phyloP scores from a whole-genome alignment of 352 stramenopile genomes.

The Pythium monospermum region DNA sequence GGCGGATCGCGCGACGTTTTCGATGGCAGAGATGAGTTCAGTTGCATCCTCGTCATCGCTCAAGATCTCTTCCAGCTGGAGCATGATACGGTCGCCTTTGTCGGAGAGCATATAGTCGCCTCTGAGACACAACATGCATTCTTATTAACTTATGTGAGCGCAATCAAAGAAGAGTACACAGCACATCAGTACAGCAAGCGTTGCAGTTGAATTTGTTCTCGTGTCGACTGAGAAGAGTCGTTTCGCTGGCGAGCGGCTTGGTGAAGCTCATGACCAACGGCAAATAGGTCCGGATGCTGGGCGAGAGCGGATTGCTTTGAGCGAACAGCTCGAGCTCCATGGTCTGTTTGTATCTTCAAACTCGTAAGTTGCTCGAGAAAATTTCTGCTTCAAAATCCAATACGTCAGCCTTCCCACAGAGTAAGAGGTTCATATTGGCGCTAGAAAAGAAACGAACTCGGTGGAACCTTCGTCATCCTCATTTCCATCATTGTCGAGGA shows the following conservation, averaged over 20 bases:
- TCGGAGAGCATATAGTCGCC: conserved; percentile 46
- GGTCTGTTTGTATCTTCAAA: too few relatives aligned
- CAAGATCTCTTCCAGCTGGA: conserved; percentile 38
- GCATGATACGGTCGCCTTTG: conserved; percentile 39
- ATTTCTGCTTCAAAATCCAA: too few relatives aligned
- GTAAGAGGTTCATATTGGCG: not conserved
- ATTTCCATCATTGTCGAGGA: conserved; percentile 10
- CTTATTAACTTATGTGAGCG: not conserved
- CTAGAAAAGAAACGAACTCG: not conserved
- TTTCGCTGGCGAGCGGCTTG: not conserved
- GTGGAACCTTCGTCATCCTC: not conserved
- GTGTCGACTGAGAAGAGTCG: not conserved
- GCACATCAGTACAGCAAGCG: not conserved
- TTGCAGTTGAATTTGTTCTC: not conserved
- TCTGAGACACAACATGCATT: conserved; percentile 12
- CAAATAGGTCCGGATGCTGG: not conserved
- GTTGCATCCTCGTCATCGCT: not conserved
- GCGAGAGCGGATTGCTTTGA: not conserved
- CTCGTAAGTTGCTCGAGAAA: too few relatives aligned
- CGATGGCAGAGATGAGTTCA: not conserved
- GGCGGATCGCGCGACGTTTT: not conserved
- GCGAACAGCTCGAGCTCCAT: too few relatives aligned
- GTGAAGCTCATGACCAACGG: not conserved
- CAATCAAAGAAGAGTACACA: not conserved
- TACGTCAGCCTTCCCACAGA: too few relatives aligned